phyloP scores from a whole-genome alignment of 495 filamentous ascomycete genomes.

The Annulohypoxylon moriforme region DNA sequence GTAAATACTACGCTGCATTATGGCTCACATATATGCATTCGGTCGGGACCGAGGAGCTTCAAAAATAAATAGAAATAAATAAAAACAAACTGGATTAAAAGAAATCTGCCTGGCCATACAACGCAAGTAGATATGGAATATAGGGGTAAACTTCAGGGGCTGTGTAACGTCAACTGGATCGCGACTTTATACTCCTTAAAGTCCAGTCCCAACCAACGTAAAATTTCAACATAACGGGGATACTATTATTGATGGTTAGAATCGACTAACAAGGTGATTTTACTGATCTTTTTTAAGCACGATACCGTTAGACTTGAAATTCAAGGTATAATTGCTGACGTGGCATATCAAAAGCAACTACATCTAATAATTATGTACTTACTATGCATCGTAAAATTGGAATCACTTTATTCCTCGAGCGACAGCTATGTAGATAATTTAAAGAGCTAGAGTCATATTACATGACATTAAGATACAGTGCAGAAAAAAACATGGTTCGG shows the following conservation, averaged over 20 bases:
- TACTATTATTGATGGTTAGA: background rate
- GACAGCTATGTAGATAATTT: background rate
- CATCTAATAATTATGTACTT: background rate
- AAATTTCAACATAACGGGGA: background rate
- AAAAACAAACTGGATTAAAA: background rate
- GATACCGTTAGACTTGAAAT: background rate
- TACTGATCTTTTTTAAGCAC: background rate
- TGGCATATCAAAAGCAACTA: background rate
- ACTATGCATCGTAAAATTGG: background rate
- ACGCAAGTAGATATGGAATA: background rate
- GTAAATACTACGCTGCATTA: background rate
- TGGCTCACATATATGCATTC: background rate
- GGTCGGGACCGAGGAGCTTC: constrained; percentile 7
- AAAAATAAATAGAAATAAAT: background rate
- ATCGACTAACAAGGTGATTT: background rate
- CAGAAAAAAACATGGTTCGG: background rate
- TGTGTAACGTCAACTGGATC: background rate
- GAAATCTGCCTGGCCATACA: background rate
- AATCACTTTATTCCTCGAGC: background rate
- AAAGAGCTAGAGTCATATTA: background rate
- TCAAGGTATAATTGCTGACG: background rate
- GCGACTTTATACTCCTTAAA: background rate
- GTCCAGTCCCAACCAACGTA: background rate
- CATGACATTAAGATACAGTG: background rate
- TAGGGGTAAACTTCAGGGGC: constrained; percentile 8